phyloP scores from a whole-genome alignment of 306 rosid species.

The Cajanus cajan region DNA sequence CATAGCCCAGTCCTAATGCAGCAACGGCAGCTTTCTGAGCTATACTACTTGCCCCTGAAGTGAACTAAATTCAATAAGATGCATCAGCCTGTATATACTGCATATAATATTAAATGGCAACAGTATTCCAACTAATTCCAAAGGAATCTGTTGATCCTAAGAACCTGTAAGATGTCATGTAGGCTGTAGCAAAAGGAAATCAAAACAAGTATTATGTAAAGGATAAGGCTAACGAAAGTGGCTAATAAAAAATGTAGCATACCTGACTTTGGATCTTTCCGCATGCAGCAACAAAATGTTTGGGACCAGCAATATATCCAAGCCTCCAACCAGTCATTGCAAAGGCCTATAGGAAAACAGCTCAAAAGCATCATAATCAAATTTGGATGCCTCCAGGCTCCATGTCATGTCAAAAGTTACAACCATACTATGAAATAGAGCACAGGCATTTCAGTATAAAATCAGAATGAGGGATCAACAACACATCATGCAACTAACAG shows the following conservation, averaged over 20 bases:
- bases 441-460: neutral
- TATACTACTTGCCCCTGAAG: constrained; percentile 93
- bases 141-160: constrained; percentile 19
- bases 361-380: constrained; percentile 36
- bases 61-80: constrained; percentile 55
- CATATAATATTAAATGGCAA: neutral
- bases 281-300: constrained; percentile 81
- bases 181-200: constrained; percentile 2
- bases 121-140: constrained; percentile 7
- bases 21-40: constrained; percentile 95
- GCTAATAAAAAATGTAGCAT: constrained; percentile 16
- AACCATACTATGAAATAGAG: neutral
- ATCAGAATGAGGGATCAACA: constrained; percentile 3
- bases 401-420: neutral
- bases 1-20: constrained; percentile 90
- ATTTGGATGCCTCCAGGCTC: neutral
- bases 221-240: constrained; percentile 4
- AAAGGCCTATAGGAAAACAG: constrained; percentile 60
- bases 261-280: constrained; percentile 97
- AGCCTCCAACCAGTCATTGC: constrained; percentile 99
- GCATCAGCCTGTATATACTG: constrained; percentile 17
- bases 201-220: neutral
- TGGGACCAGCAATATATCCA: constrained; percentile 96
- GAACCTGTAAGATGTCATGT: constrained; percentile 6
- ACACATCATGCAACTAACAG: neutral